Evolutionary conservation across 2,329 filamentous ascomycete genomes (phyloP).

Genomic region (Claviceps maximensis): DNA sequence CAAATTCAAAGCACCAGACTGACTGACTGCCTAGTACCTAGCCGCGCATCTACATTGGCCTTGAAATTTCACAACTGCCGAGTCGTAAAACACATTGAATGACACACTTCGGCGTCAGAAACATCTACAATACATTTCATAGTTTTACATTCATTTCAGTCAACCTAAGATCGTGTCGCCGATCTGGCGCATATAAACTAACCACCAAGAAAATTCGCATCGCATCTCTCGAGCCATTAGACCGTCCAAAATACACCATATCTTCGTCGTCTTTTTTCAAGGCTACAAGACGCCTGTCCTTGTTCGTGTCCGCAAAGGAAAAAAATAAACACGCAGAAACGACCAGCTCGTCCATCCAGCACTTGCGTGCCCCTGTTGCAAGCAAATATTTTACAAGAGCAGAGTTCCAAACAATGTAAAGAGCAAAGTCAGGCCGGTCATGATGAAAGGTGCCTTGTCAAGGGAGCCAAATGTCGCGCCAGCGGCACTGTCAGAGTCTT

Average conservation of each 20-base stretch:
- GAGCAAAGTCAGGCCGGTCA: conserved; percentile 22
- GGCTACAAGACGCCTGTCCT: neutral
- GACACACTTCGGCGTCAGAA: neutral
- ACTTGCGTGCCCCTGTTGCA: neutral
- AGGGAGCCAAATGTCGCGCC: conserved; percentile 15
- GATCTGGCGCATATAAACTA: neutral
- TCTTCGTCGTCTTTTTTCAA: neutral
- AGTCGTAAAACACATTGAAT: no score
- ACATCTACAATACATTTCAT: neutral
- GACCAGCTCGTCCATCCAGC: neutral
- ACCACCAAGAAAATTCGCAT: neutral
- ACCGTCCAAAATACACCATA: neutral
- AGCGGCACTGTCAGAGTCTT: conserved; percentile 18
- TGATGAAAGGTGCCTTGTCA: conserved; percentile 19
- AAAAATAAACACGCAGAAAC: conserved; percentile 7
- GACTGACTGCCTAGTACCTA: no score
- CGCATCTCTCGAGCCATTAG: neutral
- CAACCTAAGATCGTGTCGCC: neutral
- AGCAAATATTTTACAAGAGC: conserved; percentile 23
- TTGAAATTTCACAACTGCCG: no score
- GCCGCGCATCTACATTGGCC: no score
- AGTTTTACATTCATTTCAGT: neutral
- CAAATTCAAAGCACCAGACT: no score
- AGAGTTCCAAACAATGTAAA: conserved; percentile 27
- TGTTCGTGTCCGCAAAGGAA: conserved; percentile 2